Conservation (phyloP, 192 early-diverging fungal species). For the Dissophora ornata region DNA sequence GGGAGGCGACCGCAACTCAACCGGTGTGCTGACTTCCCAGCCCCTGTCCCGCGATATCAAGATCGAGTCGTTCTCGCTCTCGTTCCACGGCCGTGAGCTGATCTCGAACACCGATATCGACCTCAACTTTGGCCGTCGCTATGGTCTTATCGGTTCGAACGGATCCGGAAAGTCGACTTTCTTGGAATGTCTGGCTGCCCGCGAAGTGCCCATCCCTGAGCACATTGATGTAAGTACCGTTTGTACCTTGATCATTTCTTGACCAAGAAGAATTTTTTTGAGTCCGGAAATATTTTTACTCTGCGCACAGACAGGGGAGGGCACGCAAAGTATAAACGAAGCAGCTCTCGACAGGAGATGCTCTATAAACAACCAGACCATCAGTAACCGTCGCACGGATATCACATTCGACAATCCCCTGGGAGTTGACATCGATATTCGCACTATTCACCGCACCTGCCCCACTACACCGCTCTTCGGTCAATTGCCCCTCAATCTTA, state of each 20-base stretch:
- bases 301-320: conserved; percentile 4
- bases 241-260: too few relatives aligned
- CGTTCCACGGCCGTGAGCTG: conserved; percentile 93
- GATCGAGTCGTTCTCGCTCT: conserved; percentile 94
- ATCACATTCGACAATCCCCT: too few relatives aligned
- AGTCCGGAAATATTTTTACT: neutral
- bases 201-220: conserved; percentile 95
- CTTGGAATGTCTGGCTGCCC: conserved; percentile 88
- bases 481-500: too few relatives aligned
- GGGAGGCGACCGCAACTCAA: conserved; percentile 83
- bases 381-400: too few relatives aligned
- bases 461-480: too few relatives aligned
- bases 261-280: neutral
- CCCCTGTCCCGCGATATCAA: conserved; percentile 94
- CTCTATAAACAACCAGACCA: too few relatives aligned
- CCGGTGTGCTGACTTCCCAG: conserved; percentile 93
- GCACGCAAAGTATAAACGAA: neutral
- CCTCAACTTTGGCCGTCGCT: conserved; percentile 98
- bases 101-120: conserved; percentile 95
- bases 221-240: conserved; percentile 94
- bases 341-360: too few relatives aligned
- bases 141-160: conserved; percentile 95
- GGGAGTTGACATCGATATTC: too few relatives aligned
- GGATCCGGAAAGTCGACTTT: conserved; percentile 98
- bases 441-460: too few relatives aligned